Evolutionary conservation across 768 basidiomycete genomes (phyloP), one percentile per base, ranked within the genome.

Genomic region (Cubamyces lactineus): DNA sequence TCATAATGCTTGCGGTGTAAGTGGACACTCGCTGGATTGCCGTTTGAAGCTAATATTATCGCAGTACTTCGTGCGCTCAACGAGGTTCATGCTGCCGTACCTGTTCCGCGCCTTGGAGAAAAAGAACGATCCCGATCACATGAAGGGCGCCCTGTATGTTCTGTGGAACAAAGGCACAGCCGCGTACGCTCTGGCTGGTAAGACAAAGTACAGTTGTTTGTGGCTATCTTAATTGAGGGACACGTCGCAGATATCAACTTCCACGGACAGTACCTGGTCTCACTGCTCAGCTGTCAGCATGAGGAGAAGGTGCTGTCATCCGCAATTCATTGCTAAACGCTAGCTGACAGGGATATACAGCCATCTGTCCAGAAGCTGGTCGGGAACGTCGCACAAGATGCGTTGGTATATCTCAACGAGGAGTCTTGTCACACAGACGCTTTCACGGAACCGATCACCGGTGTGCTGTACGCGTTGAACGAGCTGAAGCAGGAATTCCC

Each of bases 131-230:
- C 90, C 94, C 11, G 95, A 98, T 74, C 82, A 89, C 24, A 96
- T 97, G 87, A 98, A 98, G 76, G 96, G 96, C 8, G 94, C 93
- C 17, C 78, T 96, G 42, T 95, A 94, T 71, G 80, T 91, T 19
- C 74, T 92, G 11, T 86, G 86, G 77, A 86, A 88, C 67, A 90
- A 89, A 73, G 86, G 84, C 30, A 23, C 57, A 87, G 89, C 86
- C 65, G 80, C 84, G 13, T 89, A 91, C 74, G 86, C 89, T 19
- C 79, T 92, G 52, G 79, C 82, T 42, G 88, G 89, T 86, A 75
- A 70, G 82, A 40, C 26, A 9, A 58, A 56, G 45, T 56, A 60
- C 51, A 67, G 59, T 46, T 69, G 21, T 47, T 61, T 45, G 19
- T 30, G 12, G 16, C 30, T 38, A 39, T 30, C 23, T 26, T 19